Conservation (phyloP, 768 basidiomycete genomes). For the Trametes punicea region DNA sequence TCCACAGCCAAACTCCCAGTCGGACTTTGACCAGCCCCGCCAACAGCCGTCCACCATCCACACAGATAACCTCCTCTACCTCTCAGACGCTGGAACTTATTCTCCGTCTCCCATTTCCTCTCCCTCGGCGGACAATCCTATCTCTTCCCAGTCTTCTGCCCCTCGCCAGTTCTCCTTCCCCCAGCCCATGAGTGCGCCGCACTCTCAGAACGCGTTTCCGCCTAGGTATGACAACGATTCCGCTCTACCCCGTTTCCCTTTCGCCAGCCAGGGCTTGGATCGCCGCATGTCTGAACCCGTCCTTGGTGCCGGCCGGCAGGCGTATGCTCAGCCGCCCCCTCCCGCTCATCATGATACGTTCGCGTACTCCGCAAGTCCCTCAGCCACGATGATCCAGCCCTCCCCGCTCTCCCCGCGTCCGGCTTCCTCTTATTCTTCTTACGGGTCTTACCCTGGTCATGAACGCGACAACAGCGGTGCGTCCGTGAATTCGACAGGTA, state of each 20-base stretch:
- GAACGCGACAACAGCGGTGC: conserved; percentile 17
- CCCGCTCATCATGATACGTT: conserved; percentile 12
- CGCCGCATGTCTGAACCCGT: conserved; percentile 71
- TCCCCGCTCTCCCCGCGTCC: conserved; percentile 19
- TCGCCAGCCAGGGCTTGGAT: conserved; percentile 38
- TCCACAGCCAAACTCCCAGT: neutral
- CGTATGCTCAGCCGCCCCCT: conserved; percentile 15
- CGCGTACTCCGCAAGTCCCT: conserved; percentile 8
- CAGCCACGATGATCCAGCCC: conserved; percentile 12
- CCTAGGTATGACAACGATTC: conserved; percentile 6
- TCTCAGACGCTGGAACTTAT: conserved; percentile 13
- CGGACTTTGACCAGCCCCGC: conserved; percentile 13
- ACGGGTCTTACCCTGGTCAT: conserved; percentile 13
- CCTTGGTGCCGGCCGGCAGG: conserved; percentile 21
- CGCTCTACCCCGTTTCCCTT: conserved; percentile 7
- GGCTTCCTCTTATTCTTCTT: conserved; percentile 18
- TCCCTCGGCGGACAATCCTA: conserved; percentile 8
- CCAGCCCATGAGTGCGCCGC: conserved; percentile 21
- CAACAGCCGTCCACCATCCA: conserved; percentile 20
- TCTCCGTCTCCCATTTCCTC: conserved; percentile 22
- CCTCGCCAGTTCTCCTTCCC: conserved; percentile 18
- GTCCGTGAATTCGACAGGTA: conserved; percentile 7
- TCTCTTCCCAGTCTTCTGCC: conserved; percentile 8
- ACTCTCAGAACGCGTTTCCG: conserved; percentile 19
- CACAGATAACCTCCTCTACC: conserved; percentile 16